Base-by-base conservation (phyloP, 2,329 filamentous ascomycete genomes). In the Eutypella sp. region DNA sequence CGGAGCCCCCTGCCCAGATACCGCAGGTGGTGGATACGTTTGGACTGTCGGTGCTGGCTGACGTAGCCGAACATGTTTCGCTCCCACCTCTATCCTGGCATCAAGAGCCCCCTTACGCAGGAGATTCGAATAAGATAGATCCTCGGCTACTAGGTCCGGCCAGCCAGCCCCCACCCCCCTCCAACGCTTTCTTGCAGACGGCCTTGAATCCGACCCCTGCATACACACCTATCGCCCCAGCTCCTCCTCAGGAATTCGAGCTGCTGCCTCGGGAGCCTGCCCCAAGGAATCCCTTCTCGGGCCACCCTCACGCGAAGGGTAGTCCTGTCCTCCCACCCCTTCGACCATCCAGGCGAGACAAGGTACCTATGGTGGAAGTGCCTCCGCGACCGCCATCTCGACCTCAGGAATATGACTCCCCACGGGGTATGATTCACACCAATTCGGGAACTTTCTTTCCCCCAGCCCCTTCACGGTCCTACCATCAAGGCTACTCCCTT, bases 241-340 rank as follows among this genome's bases (percentile, higher is more conserved):
- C 58, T 6, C 62, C 61, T 15, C 33, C 49, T 15, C 49, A 51
- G 15, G 46, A 47, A 23, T 43, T 52, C 42, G 62, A 62, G 22
- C 41, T 40, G 18, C 27, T 45, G n/a, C 45, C 41, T 20, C 49
- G 47, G 8, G 48, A 47, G 9, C 27, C 47, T 13, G 41, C 56
- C 13, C 31, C 53, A n/a, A 55, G 66, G 6, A 65, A 61, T 18
- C 64, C 67, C 1, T 68, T 68, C 40, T 60, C 62, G 7, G 58
- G 44, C 47, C 56, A 61, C 19, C 55, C 50, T n/a, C 47, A 45
- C 25, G 46, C 52, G 13, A 63, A 53, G 34, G 58, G 54, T n/a
- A 63, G 63, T 24, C 64, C 66, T 2, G 59, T 65, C 11, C 57
- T 69, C 31, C 66, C 67, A 7, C 66, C 67, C 4, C 51, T 70